phyloP scores from a whole-genome alignment of 1,284 basidiomycete species.

The Phellopilus nigrolimitatus region DNA sequence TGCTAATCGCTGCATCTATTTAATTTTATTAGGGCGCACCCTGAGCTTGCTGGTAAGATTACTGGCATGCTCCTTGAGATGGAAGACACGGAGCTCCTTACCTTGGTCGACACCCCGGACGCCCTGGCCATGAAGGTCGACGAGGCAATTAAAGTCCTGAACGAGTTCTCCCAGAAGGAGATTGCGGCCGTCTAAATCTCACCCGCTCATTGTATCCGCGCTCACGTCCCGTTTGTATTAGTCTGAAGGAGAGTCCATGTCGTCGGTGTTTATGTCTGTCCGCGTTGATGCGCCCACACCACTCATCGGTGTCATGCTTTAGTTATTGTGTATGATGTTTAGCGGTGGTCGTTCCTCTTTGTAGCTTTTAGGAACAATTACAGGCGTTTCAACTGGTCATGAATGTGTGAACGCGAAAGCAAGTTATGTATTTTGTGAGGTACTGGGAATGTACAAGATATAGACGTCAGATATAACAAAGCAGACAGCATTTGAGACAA shows the following conservation, averaged over 20 bases:
- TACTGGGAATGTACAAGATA: neutral
- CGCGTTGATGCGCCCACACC: conserved; percentile 5
- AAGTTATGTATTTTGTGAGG: conserved; percentile 4
- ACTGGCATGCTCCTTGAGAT: conserved; percentile 98
- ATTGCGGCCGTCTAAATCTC: conserved; percentile 25
- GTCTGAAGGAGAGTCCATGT: conserved; percentile 17
- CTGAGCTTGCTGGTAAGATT: conserved; percentile 94
- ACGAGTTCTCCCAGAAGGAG: conserved; percentile 69
- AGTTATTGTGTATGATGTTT: conserved; percentile 11
- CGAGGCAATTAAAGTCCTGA: conserved; percentile 79
- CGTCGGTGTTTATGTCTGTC: neutral
- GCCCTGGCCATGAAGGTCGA: conserved; percentile 84
- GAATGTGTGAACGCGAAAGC: conserved; percentile 16
- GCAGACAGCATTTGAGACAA: too few species aligned
- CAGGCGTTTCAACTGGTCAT: conserved; percentile 25
- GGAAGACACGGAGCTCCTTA: conserved; percentile 88
- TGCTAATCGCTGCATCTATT: conserved; percentile 22
- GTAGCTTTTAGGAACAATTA: conserved; percentile 14
- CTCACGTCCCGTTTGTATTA: conserved; percentile 14
- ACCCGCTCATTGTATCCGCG: conserved; percentile 16
- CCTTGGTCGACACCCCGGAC: conserved; percentile 79
- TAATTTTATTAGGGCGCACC: conserved; percentile 47
- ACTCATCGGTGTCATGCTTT: neutral
- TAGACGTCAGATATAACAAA: too few species aligned
- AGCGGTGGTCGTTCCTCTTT: conserved; percentile 18